phyloP scores from a whole-genome alignment of 2,329 filamentous ascomycete species.

The Thielaviopsis populi region DNA sequence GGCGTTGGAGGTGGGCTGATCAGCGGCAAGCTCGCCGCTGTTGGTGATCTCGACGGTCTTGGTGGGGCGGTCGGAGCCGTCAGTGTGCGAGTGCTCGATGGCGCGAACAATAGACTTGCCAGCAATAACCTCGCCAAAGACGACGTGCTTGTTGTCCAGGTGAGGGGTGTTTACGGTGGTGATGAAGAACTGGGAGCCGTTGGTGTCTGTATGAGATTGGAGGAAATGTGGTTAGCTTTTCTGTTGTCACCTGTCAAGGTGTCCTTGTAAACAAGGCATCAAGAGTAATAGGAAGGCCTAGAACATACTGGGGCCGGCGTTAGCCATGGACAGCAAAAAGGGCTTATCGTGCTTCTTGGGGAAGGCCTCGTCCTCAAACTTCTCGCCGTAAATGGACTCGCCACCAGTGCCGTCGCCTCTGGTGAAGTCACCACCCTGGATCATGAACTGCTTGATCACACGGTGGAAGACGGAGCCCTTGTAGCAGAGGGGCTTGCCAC shows the following conservation, averaged over 20 bases:
- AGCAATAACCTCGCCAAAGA: conserved; percentile 85
- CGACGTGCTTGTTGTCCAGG: conserved; percentile 90
- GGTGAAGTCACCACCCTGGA: conserved; percentile 95
- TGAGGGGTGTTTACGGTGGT: conserved; percentile 93
- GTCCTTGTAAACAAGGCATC: not conserved
- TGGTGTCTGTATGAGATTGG: conserved; percentile 47
- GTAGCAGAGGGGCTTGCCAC: conserved; percentile 78
- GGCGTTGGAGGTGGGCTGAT: conserved; percentile 50
- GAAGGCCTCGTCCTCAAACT: conserved; percentile 97
- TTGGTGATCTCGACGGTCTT: conserved; percentile 60
- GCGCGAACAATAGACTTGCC: conserved; percentile 84
- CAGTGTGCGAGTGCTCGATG: conserved; percentile 70
- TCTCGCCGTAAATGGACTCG: conserved; percentile 93
- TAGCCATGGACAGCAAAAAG: conserved; percentile 94
- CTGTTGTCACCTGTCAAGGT: not conserved
- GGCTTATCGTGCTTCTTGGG: conserved; percentile 79
- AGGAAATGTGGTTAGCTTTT: conserved; percentile 14
- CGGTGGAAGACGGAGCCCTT: conserved; percentile 90
- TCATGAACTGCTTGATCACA: conserved; percentile 98
- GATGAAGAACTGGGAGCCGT: conserved; percentile 96
- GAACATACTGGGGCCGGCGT: conserved; percentile 69
- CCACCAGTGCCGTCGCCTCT: conserved; percentile 86
- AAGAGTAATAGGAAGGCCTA: not conserved
- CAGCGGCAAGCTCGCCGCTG: conserved; percentile 71
- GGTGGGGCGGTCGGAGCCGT: conserved; percentile 60